A percentile compares a stretch with the other conserved stretches of the same genome.
These are phyloP conservation scores for Cercospora sp. DNA, from an alignment of 2,329 filamentous ascomycete genomes.

Conservation along the genomic window DNA sequence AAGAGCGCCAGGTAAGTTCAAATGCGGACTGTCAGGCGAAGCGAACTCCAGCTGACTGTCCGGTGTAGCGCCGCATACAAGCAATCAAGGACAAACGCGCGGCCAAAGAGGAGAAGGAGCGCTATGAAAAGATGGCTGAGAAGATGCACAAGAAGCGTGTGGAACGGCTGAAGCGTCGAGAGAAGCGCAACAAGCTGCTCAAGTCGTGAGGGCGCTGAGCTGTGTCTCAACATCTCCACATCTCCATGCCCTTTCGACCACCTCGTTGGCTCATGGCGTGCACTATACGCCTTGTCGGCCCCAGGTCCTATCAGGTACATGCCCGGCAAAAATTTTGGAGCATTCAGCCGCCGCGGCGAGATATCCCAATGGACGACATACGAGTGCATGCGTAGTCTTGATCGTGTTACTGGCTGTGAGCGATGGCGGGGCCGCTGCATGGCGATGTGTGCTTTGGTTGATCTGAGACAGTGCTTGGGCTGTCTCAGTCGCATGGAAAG, in stretches of 20 bases:
- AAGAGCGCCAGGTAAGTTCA: constrained; percentile 70
- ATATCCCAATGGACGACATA: background rate
- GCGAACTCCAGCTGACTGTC: constrained; percentile 21
- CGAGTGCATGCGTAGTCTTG: background rate
- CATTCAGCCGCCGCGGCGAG: background rate
- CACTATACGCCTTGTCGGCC: background rate
- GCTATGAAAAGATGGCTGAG: constrained; percentile 90
- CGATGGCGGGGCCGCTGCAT: background rate
- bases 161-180: constrained; percentile 87
- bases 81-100: constrained; percentile 80
- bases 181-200: constrained; percentile 88
- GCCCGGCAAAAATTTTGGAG: background rate
- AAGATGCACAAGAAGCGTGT: constrained; percentile 98
- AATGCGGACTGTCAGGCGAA: no score
- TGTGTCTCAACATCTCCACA: background rate
- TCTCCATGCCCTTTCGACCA: background rate
- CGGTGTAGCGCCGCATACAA: constrained; percentile 67
- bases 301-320: background rate
- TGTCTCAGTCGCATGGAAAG: background rate
- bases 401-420: background rate
- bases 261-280: background rate
- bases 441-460: background rate
- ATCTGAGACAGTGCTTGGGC: background rate
- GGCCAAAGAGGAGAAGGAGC: constrained; percentile 87
- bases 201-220: constrained; percentile 44